A percentile compares a stretch with the other conserved stretches of the same genome.
phyloP scores from a whole-genome alignment of 176 grass and related monocot species.

The Oryza glumipatula region DNA sequence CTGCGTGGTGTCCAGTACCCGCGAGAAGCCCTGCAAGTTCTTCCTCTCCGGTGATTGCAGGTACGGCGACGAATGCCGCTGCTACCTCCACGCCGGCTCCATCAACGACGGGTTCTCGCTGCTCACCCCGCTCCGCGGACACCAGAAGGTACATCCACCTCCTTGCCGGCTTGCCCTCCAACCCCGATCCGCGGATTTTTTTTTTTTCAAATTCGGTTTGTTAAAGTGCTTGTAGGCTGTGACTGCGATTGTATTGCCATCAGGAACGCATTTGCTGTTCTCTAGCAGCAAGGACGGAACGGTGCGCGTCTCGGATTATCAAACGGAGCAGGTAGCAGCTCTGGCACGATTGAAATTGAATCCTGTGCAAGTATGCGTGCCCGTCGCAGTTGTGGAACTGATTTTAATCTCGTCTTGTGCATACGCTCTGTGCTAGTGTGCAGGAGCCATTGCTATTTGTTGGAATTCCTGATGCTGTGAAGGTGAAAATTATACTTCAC shows the following conservation, averaged over 20 bases:
- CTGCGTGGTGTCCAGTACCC: constrained; percentile 26
- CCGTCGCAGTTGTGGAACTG: too few species aligned
- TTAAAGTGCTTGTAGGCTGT: constrained; percentile 53
- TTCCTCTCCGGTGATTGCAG: constrained; percentile 68
- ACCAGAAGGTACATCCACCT: constrained; percentile 60
- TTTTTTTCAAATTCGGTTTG: neutral
- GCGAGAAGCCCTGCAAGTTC: constrained; percentile 57
- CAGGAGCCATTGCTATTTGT: too few species aligned
- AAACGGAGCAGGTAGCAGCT: constrained; percentile 79
- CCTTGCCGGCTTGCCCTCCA: neutral
- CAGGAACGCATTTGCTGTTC: constrained; percentile 86
- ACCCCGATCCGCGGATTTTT: neutral
- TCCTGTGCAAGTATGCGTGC: constrained; percentile 8
- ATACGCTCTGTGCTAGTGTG: constrained; percentile 14
- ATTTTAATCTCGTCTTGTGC: neutral
- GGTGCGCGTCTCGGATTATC: constrained; percentile 79
- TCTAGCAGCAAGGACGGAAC: constrained; percentile 88
- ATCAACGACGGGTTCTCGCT: constrained; percentile 65
- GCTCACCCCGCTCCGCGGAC: constrained; percentile 73
- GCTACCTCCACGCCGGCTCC: constrained; percentile 58
- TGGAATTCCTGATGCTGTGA: too few species aligned
- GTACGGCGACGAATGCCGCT: constrained; percentile 28
- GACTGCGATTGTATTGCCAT: constrained; percentile 66
- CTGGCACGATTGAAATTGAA: constrained; percentile 31
- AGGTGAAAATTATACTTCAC: too few species aligned